phyloP scores from a whole-genome alignment of 192 early-diverging fungal species.

The Gryganskiella cystojenkinii region DNA sequence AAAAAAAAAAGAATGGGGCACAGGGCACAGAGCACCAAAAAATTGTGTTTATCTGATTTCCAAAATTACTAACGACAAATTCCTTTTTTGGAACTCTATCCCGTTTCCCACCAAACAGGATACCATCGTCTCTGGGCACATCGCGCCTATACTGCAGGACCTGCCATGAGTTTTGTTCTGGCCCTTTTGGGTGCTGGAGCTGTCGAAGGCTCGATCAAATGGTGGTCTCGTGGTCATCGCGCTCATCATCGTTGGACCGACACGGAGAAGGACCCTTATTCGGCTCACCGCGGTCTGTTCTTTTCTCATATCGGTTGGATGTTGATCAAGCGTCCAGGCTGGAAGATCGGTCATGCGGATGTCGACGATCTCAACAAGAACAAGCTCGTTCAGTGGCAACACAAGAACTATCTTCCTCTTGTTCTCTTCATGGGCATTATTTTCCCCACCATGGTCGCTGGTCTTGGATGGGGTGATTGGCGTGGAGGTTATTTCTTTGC shows the following conservation, averaged over 20 bases:
- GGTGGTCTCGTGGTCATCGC: constrained; percentile 89
- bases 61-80: too few species aligned
- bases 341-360: constrained; percentile 78
- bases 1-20: not conserved
- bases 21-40: not conserved
- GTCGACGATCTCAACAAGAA: constrained; percentile 81
- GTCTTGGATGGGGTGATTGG: constrained; percentile 83
- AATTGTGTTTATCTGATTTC: not conserved
- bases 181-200: constrained; percentile 72
- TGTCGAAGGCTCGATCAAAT: constrained; percentile 82
- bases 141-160: constrained; percentile 73
- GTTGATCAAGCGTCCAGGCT: constrained; percentile 77
- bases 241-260: constrained; percentile 90
- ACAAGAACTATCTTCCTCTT: constrained; percentile 76
- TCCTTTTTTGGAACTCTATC: constrained; percentile 6
- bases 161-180: constrained; percentile 65
- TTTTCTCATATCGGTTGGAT: constrained; percentile 89
- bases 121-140: constrained; percentile 88
- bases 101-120: constrained; percentile 46
- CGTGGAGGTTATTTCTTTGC: constrained; percentile 82
- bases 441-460: constrained; percentile 84
- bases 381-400: constrained; percentile 75
- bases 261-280: constrained; percentile 82
- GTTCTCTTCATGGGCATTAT: constrained; percentile 76
- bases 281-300: constrained; percentile 80